Evolutionary conservation across 1,139 yeast genomes (phyloP), one percentile per base, ranked within the genome.

Genomic region (Arxiozyma bovina): DNA sequence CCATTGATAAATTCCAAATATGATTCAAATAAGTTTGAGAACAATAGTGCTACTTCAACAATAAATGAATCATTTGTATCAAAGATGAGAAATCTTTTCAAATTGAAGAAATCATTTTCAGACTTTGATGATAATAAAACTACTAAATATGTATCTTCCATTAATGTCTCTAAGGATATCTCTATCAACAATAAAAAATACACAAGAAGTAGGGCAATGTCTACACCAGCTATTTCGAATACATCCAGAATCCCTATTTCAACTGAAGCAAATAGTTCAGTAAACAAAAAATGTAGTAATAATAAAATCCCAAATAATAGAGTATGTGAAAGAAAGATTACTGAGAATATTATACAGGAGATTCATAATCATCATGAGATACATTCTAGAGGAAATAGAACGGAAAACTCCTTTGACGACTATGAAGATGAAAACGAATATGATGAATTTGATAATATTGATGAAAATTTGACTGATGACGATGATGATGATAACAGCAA

Each of bases 391-490:
- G 4, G 2, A 15, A 5, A 9, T 18, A 34, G 20, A 6, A 45
- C 30, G 20, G 42, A 45, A 20, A 40, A 21, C 15, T 17, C 9
- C 38, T 34, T 38, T 25, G 52, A 11, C 54, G 48, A 38, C 20
- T 34, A 50, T 2, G 45, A 48, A 18, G 54, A 52, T 30, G 51
- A 46, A 7, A 55, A 52, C 18, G 50, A 52, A 9, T 57, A 53
- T 17, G 51, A 45, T 23, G 50, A 42, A 4, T 18, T 53, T 27
- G 57, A 54, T 34, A 57, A 57, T 15, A 57, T 47, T 8, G 60
- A 54, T 27, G 56, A 42, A 22, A 48, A 42, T 55, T 55, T 68
- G 50, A 51, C 15, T 27, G 59, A 55, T 20, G 56, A 54, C 9
- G 54, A 51, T 21, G 54, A 48, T 42, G 57, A 53, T 21, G 57